Evolutionary conservation across 257 asterid genomes (phyloP), one percentile per base, ranked within the genome.

Genomic region (Capsicum pubescens): DNA sequence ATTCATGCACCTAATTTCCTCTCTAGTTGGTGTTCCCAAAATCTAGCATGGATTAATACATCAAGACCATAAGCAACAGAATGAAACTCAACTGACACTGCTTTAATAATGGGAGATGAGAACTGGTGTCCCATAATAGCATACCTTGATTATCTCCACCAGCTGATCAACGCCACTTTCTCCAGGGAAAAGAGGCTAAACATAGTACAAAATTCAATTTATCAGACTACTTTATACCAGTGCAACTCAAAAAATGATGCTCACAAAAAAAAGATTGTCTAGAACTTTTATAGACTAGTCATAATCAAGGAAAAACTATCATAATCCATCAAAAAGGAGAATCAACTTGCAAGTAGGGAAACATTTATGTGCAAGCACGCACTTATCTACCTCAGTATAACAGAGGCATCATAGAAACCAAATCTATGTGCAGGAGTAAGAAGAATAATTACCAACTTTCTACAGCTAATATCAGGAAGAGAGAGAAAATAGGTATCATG

Each of bases 1-100:
- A 81, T 94, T 94, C 98, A 94, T 94, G 90, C 98, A 93, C 84
- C 91, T 94, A 68, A 94, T 94, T 88, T 94, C 98, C 92, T 94
- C 97, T 86, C 95, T 89, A 36, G 97, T 94, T 81, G 98, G 97
- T 83, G 97, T 92, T 35, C 98, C 98, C 92, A 94, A 87, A 83
- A 94, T 93, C 97, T 92, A 90, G 66, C 59, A 82, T 15, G 71
- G 63, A 32, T 55, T 14, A 77, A 81, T 84, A 89, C 69, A 66
- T 79, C 54, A 81, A 82, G 3, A 42, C 6, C 44, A 64, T 46
- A 52, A 63, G 79, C 39, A 71, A 55, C 3, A 5, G 19, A 79
- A 78, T 35, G 9, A 16, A 50, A 52, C 16, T 76, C 66, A 69
- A 36, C 13, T 7, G 56, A 35, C 78, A 58, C 64, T 58, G 78